phyloP scores from a whole-genome alignment of 2,329 filamentous ascomycete species.

The Talaromyces sp. region DNA sequence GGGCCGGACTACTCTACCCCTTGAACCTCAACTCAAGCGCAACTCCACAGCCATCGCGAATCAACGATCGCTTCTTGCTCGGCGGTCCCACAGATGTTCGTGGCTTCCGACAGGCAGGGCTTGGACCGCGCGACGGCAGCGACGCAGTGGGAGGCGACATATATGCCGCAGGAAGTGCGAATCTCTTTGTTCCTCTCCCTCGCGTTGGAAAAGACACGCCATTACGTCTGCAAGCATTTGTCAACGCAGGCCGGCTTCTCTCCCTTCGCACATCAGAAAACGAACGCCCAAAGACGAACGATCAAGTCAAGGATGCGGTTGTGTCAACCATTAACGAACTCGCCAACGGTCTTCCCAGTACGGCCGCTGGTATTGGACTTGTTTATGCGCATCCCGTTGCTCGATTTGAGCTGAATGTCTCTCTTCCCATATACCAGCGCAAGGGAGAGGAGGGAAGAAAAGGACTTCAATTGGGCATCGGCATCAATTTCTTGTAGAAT shows the following conservation, averaged over 20 bases:
- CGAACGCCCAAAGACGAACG: constrained; percentile 44
- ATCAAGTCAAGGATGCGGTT: constrained; percentile 43
- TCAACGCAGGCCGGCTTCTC: constrained; percentile 82
- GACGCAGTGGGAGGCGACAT: constrained; percentile 89
- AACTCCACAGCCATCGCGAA: constrained; percentile 62
- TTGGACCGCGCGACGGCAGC: constrained; percentile 78
- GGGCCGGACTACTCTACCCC: constrained; percentile 78
- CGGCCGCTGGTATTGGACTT: constrained; percentile 80
- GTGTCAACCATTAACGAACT: constrained; percentile 63
- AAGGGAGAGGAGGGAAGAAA: constrained; percentile 84
- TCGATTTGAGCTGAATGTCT: constrained; percentile 93
- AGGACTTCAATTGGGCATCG: constrained; percentile 90
- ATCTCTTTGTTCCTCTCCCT: constrained; percentile 78
- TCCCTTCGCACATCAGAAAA: constrained; percentile 59
- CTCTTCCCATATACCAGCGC: constrained; percentile 73
- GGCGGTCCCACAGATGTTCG: constrained; percentile 92
- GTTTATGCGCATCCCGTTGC: constrained; percentile 94
- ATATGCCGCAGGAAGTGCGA: constrained; percentile 83
- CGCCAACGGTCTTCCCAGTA: constrained; percentile 69
- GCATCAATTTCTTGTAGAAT: constrained; percentile 82
- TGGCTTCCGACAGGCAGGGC: constrained; percentile 82
- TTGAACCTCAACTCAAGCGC: constrained; percentile 57
- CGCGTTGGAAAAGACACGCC: constrained; percentile 75
- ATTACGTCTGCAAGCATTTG: constrained; percentile 80
- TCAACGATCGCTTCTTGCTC: constrained; percentile 93